Conservation (phyloP, 345 rosid species). For the Heritiera littoralis region DNA sequence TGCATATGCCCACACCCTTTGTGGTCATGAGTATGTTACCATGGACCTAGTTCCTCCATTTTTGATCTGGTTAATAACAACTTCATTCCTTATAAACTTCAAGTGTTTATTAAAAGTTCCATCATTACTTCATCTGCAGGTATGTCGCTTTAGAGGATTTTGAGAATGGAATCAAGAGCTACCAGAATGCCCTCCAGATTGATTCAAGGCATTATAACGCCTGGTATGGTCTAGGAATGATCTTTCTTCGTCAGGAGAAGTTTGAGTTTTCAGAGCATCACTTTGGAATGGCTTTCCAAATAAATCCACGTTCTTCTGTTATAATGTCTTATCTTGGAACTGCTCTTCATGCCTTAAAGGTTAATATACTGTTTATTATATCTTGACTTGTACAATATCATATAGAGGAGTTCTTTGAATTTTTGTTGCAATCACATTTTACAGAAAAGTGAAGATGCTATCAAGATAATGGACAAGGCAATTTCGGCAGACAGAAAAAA, state of each 20-base stretch:
- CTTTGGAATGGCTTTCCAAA: constrained; percentile 81
- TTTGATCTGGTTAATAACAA: background rate
- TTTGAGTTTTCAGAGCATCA: constrained; percentile 95
- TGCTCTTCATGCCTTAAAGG: constrained; percentile 86
- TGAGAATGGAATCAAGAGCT: constrained; percentile 91
- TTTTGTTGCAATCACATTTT: background rate
- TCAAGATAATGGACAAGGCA: constrained; percentile 91
- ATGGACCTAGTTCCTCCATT: background rate
- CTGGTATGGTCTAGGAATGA: constrained; percentile 98
- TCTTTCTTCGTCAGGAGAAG: constrained; percentile 93
- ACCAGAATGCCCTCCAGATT: constrained; percentile 82
- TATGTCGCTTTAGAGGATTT: constrained; percentile 89
- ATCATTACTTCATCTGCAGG: constrained; percentile 39
- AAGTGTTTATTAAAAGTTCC: constrained; percentile 20
- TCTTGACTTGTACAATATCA: constrained; percentile 7
- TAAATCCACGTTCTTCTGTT: constrained; percentile 88
- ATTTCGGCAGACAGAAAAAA: constrained; percentile 86
- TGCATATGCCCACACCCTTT: constrained; percentile 95
- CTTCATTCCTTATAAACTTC: constrained; percentile 15
- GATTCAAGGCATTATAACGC: constrained; percentile 95
- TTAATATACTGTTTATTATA: constrained; percentile 23
- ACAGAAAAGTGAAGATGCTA: constrained; percentile 88
- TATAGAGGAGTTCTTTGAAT: constrained; percentile 12
- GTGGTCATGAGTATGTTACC: constrained; percentile 90
- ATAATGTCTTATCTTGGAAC: constrained; percentile 95